A percentile compares a stretch with the other conserved stretches of the same genome.
phyloP scores from a whole-genome alignment of 805 yeast genomes.

The Candida andamanensis region DNA sequence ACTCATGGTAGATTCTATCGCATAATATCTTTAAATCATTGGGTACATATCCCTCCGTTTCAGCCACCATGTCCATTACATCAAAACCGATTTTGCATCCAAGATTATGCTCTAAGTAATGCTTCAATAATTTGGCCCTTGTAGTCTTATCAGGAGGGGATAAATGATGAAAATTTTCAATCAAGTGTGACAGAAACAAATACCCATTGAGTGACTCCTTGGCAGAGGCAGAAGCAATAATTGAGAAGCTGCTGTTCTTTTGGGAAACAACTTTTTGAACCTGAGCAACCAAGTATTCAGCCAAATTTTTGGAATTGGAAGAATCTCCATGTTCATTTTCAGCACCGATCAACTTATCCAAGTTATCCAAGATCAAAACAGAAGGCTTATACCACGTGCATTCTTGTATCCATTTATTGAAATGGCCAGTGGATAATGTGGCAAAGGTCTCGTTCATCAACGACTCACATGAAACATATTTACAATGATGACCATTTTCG shows the following conservation, averaged over 20 bases:
- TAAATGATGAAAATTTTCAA: constrained; percentile 58
- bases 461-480: constrained; percentile 49
- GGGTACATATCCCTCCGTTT: constrained; percentile 88
- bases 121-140: constrained; percentile 44
- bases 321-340: constrained; percentile 59
- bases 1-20: constrained; percentile 63
- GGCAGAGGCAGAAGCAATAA: constrained; percentile 60
- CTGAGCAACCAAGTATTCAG: constrained; percentile 50
- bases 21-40: constrained; percentile 68
- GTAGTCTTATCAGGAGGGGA: constrained; percentile 65
- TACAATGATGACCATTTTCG: constrained; percentile 41
- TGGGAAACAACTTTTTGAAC: constrained; percentile 42
- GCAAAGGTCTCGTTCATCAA: constrained; percentile 51
- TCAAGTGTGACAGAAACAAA: constrained; percentile 62
- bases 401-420: constrained; percentile 41
- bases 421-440: constrained; percentile 39
- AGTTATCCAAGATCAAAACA: constrained; percentile 67
- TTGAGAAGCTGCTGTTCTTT: constrained; percentile 42
- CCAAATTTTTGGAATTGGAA: constrained; percentile 54
- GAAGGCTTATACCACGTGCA: constrained; percentile 78
- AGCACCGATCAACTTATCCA: constrained; percentile 67
- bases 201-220: constrained; percentile 60
- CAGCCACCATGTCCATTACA: constrained; percentile 45
- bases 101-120: constrained; percentile 27
- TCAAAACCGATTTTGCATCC: constrained; percentile 35